Base-by-base conservation (phyloP, 2,329 filamentous ascomycete species). In the Fusarium redolens region DNA sequence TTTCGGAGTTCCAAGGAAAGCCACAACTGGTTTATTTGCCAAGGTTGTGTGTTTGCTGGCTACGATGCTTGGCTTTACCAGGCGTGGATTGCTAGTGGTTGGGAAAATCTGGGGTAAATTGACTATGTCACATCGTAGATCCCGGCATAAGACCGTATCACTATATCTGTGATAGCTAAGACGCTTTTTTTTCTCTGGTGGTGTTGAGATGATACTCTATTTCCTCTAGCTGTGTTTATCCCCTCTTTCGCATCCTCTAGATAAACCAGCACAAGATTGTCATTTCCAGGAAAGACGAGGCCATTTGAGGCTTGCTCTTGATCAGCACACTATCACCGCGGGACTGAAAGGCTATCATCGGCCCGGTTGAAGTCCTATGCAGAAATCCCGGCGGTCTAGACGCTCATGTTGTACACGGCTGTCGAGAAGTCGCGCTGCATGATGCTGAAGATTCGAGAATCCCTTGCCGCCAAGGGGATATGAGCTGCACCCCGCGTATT, bases 361-460 rank as follows among this genome's bases (percentile, higher is more conserved):
- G 82, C 78, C 25, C 85, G 82, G 75, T 87, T 87, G 54, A 88
- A 85, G 56, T 87, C 85, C 0, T 81, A 81, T 37, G 48, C 80
- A 44, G 85, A 83, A 41, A 87, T 84, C 31, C 83, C 83, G 35
- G 83, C 84, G 2, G 84, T 76, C 73, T 88, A 86, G 8, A 86
- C 83, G 48, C 82, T 80, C 79, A 86, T 83, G 61, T 75, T 80
- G n/a, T 68, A 75, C 47, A 87, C 77, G 40, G 89, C 90, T 1
- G 89, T 87, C 0, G 89, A 88, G 3, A 93, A 89, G 3, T 90
- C 89, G 11, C 90, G 83, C 10, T 88, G 89, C 15, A 90, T 84
- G 14, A 92, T 89, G 2, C 90, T 90, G 5, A 89, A 87, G 75
- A 92, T 92, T 55, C 88, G 83, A 4, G 83, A 85, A 71, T 83